Evolutionary conservation across 352 stramenopile genomes (phyloP), one percentile per base, ranked within the genome.

Genomic region (Globisporangium radiosum): DNA sequence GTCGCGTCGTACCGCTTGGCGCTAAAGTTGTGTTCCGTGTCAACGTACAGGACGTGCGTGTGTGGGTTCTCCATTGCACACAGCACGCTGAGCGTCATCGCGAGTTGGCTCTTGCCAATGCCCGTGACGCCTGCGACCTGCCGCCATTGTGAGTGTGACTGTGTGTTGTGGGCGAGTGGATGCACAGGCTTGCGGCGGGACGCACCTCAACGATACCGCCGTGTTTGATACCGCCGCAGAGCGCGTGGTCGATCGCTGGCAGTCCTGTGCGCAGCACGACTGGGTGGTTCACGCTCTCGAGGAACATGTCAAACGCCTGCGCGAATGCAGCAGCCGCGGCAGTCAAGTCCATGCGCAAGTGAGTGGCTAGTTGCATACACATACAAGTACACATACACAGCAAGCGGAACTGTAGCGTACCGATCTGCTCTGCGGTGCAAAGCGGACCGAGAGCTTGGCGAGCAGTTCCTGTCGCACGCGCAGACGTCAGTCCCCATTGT

Each of bases 251-350:
- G 17, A 94, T 69, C 39, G 57, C 42, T 17, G 80, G 58, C 42
- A 94, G 65, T 14, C 74, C 79, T 7, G 78, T 90, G 38, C 85
- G 81, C 37, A 94, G 70, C 52, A 76, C 76, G 54, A 68, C 72
- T 5, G 85, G 81, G 14, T 81, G 71, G 54, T 91, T 92, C 42
- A 66, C 72, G 42, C 74, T 85, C 60, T 87, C 70, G 44, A 94
- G 57, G 57, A 92, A 94, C 70, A 94, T 70, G 15, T 88, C 82
- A 52, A 94, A 86, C 1, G 76, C 85, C 84, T 93, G 40, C 2
- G 17, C 39, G 14, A n/a, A 14, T 44, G 11, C 11, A 44, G 40
- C 11, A 44, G 40, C 11, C 7, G 40, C 11, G 11, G 40, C 3
- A 44, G 40, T 14, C 11, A 13, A 13, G 40, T 44, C 19, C 17